Conservation (phyloP, 805 yeast genomes). For the Monosporozyma unispora region DNA sequence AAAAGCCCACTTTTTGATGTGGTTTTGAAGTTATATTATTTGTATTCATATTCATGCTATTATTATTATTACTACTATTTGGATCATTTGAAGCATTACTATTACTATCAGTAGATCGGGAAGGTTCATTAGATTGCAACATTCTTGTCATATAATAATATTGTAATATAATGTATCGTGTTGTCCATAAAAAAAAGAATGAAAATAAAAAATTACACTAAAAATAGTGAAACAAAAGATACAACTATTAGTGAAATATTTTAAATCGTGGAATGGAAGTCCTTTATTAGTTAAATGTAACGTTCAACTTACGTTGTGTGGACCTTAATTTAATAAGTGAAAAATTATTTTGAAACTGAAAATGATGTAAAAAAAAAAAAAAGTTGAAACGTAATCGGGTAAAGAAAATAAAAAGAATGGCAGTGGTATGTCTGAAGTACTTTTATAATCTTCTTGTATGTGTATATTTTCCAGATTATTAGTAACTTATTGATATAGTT, state of each 20-base stretch:
- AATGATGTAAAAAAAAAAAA: background rate
- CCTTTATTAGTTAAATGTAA: no score
- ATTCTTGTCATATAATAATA: background rate
- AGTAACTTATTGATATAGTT: no score
- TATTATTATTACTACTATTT: background rate
- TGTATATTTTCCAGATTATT: no score
- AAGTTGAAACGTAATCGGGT: no score
- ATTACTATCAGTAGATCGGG: background rate
- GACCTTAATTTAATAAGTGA: background rate
- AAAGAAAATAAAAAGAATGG: background rate
- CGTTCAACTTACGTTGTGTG: no score
- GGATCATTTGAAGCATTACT: background rate
- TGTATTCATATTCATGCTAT: no score
- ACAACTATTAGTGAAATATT: no score
- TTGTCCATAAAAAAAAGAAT: background rate
- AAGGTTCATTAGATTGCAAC: background rate
- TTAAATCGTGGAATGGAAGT: no score
- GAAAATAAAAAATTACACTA: no score
- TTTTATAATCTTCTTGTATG: background rate
- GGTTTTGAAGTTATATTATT: no score
- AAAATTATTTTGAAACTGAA: background rate
- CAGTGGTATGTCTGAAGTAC: background rate
- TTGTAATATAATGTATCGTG: background rate
- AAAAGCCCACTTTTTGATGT: constrained; percentile 1
- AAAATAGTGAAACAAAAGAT: no score